These are phyloP conservation scores for Typha latifolia DNA, from an alignment of 176 grass and related monocot species.

Conservation along the genomic window DNA sequence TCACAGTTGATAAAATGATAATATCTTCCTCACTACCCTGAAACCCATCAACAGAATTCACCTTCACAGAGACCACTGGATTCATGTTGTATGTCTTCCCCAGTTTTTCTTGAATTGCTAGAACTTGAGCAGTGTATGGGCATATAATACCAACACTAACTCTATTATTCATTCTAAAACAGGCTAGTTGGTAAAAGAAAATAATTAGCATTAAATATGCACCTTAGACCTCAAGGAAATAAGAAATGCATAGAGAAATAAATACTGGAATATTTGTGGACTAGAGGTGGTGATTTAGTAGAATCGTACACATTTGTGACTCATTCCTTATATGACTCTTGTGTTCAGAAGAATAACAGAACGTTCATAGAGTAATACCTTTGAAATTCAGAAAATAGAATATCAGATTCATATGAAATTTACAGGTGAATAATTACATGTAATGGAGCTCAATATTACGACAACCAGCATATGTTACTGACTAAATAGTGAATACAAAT, in stretches of 20 bases:
- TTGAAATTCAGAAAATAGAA: too few relatives aligned
- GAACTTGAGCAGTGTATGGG: constrained; percentile 50
- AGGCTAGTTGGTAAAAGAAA: constrained; percentile 25
- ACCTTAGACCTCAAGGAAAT: not conserved
- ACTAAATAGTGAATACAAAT: too few relatives aligned
- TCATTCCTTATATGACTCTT: too few relatives aligned
- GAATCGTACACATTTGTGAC: too few relatives aligned
- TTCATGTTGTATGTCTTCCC: constrained; percentile 14
- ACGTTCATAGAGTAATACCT: too few relatives aligned
- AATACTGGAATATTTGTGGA: not conserved
- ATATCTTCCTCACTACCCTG: constrained; percentile 70
- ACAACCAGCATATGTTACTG: too few relatives aligned
- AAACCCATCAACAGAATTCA: constrained; percentile 73
- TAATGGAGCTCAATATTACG: too few relatives aligned
- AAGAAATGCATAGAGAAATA: not conserved
- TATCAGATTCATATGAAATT: too few relatives aligned
- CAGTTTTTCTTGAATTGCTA: constrained; percentile 40
- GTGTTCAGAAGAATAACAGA: too few relatives aligned
- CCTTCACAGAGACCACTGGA: constrained; percentile 32
- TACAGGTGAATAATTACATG: too few relatives aligned
- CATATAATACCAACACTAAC: constrained; percentile 56
- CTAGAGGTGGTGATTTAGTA: not conserved
- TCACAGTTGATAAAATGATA: constrained; percentile 56
- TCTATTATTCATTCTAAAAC: constrained; percentile 20
- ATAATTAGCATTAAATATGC: constrained; percentile 11